A percentile compares a stretch with the other conserved stretches of the same genome.
phyloP scores from a whole-genome alignment of 768 basidiomycete species.

The Rossbeevera mucosa region DNA sequence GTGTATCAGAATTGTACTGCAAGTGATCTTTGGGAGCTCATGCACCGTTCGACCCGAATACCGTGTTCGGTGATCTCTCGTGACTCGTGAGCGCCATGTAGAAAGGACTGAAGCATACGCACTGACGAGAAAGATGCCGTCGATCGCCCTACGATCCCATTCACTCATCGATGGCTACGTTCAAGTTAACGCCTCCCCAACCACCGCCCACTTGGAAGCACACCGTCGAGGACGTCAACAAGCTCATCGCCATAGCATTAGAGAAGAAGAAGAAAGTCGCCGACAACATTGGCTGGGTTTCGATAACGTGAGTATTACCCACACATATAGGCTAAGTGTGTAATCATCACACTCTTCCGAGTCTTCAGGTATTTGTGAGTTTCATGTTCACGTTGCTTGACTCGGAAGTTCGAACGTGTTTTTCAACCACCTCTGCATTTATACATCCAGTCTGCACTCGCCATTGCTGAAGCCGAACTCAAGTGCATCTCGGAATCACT shows the following conservation, averaged over 20 bases:
- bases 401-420: not conserved
- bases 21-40: too few species aligned
- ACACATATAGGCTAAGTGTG: not conserved
- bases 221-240: conserved; percentile 53
- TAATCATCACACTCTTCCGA: not conserved
- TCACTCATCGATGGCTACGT: conserved; percentile 11
- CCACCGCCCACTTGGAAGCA: conserved; percentile 64
- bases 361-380: conserved; percentile 75
- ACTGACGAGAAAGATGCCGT: too few species aligned
- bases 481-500: conserved; percentile 76
- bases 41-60: too few species aligned
- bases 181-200: conserved; percentile 61
- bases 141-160: too few species aligned
- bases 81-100: too few species aligned
- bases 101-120: too few species aligned
- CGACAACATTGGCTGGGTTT: conserved; percentile 65
- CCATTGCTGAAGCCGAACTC: conserved; percentile 54
- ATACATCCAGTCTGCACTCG: conserved; percentile 52
- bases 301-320: conserved; percentile 49
- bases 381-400: not conserved
- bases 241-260: conserved; percentile 55
- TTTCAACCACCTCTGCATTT: conserved; percentile 3
- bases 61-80: too few species aligned
- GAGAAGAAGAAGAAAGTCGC: conserved; percentile 48
- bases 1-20: too few species aligned